These are phyloP conservation scores for Phytophthora uliginosa DNA, from an alignment of 352 stramenopile species.

Conservation along the genomic window DNA sequence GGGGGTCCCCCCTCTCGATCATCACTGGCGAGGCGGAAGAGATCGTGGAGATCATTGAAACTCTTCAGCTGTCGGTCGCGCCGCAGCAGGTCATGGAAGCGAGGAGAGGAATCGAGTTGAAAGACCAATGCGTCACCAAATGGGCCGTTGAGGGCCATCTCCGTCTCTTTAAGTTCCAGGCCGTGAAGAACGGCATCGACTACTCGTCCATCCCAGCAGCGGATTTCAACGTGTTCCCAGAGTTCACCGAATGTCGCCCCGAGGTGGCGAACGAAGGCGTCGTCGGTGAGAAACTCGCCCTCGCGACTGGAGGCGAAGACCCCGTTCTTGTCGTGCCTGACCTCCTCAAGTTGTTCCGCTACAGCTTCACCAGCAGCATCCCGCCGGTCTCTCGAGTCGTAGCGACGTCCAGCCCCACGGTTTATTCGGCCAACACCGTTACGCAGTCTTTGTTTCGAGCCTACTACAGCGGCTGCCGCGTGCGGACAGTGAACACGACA, in stretches of 20 bases:
- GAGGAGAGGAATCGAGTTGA: constrained; percentile 22
- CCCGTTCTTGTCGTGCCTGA: constrained; percentile 31
- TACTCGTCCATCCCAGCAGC: constrained; percentile 42
- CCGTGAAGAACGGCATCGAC: constrained; percentile 32
- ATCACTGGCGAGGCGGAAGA: constrained; percentile 29
- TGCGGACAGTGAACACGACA: constrained; percentile 24
- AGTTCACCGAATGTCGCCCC: constrained; percentile 38
- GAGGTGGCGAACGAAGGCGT: constrained; percentile 23
- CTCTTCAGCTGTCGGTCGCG: constrained; percentile 15
- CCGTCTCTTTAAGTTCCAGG: constrained; percentile 37
- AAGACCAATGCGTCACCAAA: constrained; percentile 27
- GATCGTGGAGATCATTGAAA: constrained; percentile 30
- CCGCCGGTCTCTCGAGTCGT: constrained; percentile 20
- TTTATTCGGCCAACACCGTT: constrained; percentile 26
- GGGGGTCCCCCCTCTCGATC: constrained; percentile 31
- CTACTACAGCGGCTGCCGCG: constrained; percentile 28
- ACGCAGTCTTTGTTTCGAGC: constrained; percentile 33
- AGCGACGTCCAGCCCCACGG: constrained; percentile 25
- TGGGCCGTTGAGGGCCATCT: constrained; percentile 34
- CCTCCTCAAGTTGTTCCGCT: constrained; percentile 35
- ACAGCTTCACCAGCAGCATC: constrained; percentile 35
- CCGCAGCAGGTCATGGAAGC: constrained; percentile 26
- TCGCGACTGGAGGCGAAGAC: constrained; percentile 30
- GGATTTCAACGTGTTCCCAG: constrained; percentile 39
- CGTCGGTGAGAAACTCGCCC: constrained; percentile 30